Evolutionary conservation across 2,329 filamentous ascomycete genomes (phyloP), one percentile per base, ranked within the genome.

Genomic region (Fusarium papillatum): DNA sequence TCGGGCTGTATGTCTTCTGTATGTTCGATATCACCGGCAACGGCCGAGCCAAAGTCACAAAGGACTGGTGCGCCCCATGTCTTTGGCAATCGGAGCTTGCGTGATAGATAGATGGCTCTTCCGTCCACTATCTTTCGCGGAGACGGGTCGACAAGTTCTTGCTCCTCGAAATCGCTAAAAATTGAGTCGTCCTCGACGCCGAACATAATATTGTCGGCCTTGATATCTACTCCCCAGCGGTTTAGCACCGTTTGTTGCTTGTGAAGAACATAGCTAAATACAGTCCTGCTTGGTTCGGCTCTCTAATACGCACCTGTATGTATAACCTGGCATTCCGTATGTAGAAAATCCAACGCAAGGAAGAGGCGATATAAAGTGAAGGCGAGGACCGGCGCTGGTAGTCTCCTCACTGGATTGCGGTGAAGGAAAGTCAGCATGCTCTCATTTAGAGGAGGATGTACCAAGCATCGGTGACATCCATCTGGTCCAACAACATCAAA

Each of bases 11-110:
- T 76, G 48, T 85, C 81, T 9, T 84, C 80, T 7, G 46, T 41
- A 64, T 86, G 85, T 1, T 74, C 57, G 9, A 14, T 10, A 16
- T 82, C 82, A 7, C 85, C 85, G 0, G 26, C 0, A 14, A 87
- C 79, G 11, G 86, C 87, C 0, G 87, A 86, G 16, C 88, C 87
- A 73, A 90, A 87, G 72, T 90, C 88, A 69, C 88, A 88, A 9
- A 89, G 80, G 1, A 88, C 81, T 0, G 84, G 83, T 1, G 74
- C 78, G 1, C 84, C 84, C 34, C 71, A 66, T 10, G 74, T 55
- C 7, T 80, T 81, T 1, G 84, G 83, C 63, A 83, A 78, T 69
- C 73, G 66, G 7, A 88, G 81, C 24, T 83, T 76, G 6, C 83
- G 85, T 7, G 86, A 89, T 0, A 78, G 22, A 67, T 89, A 88